A percentile compares a stretch with the other conserved stretches of the same genome.
Evolutionary conservation across 129 eudicot species (phyloP).

Genomic region (Ambrosia trifida): DNA sequence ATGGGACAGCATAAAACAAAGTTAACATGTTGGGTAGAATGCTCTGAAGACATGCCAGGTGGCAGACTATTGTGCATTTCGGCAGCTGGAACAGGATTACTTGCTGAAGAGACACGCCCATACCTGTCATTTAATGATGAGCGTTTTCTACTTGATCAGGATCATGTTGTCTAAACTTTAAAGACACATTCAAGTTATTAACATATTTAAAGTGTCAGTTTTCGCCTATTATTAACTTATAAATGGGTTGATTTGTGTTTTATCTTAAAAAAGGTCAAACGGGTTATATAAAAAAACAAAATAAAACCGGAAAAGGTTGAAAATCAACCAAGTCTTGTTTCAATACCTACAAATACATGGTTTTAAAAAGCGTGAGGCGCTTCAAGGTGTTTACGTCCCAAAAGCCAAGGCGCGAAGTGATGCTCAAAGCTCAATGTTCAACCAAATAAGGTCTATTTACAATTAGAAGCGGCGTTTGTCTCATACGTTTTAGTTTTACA

Average conservation of each 20-base stretch:
- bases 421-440: too few species aligned
- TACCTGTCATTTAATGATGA: slow-evolving; percentile 18
- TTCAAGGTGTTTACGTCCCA: too few species aligned
- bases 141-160: neutral
- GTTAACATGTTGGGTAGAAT: slow-evolving; percentile 16
- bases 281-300: neutral
- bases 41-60: slow-evolving; percentile 15
- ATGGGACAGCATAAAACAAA: slow-evolving; percentile 26
- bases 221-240: neutral
- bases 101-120: slow-evolving; percentile 28
- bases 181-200: neutral
- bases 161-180: slow-evolving; percentile 8
- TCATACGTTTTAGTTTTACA: too few species aligned
- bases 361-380: too few species aligned
- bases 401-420: too few species aligned
- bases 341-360: neutral
- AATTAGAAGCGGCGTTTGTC: too few species aligned
- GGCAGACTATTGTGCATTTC: slow-evolving; percentile 9
- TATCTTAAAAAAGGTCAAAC: neutral
- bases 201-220: neutral
- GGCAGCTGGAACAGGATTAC: slow-evolving; percentile 21
- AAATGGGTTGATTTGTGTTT: neutral
- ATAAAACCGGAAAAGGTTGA: neutral
- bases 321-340: neutral
- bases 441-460: too few species aligned